Percentiles rank a stretch among this genome's conserved stretches.
Conservation (phyloP, 108 stramenopile species). For the Heterococcus sp. region DNA sequence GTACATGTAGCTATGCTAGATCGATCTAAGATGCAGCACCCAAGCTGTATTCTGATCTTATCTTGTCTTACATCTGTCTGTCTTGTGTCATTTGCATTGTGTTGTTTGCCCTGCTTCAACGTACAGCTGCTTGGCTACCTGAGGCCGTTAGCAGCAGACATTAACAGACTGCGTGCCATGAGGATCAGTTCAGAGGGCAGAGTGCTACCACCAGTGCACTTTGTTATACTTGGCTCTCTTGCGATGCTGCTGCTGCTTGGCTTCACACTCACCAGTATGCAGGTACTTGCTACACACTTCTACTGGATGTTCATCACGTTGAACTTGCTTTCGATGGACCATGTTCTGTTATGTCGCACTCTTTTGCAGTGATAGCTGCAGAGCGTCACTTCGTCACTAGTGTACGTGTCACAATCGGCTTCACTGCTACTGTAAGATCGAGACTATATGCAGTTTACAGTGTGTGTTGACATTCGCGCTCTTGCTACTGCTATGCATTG, state of each 20-base stretch:
- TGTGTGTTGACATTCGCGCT: too few relatives aligned
- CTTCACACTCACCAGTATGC: conserved; percentile 20
- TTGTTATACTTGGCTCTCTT: conserved; percentile 16
- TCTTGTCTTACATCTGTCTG: not conserved
- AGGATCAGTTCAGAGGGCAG: conserved; percentile 19
- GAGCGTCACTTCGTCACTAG: too few relatives aligned
- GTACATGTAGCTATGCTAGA: too few relatives aligned
- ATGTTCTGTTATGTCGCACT: too few relatives aligned
- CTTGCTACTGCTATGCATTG: too few relatives aligned
- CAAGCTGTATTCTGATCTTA: not conserved
- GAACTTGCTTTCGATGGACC: too few relatives aligned
- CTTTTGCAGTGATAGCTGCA: too few relatives aligned
- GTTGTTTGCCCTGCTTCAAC: not conserved
- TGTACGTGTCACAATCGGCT: too few relatives aligned
- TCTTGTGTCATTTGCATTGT: not conserved
- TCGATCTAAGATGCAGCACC: too few relatives aligned
- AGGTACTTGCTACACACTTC: not conserved
- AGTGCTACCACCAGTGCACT: conserved; percentile 27
- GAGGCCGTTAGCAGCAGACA: conserved; percentile 7
- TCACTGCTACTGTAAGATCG: too few relatives aligned
- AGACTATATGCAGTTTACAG: too few relatives aligned
- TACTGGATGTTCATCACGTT: too few relatives aligned
- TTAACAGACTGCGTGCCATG: conserved; percentile 13
- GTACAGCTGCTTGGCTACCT: conserved; percentile 20
- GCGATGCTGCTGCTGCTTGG: conserved; percentile 36